phyloP scores from a whole-genome alignment of 441 rosid species.

The Geranium incanum region DNA sequence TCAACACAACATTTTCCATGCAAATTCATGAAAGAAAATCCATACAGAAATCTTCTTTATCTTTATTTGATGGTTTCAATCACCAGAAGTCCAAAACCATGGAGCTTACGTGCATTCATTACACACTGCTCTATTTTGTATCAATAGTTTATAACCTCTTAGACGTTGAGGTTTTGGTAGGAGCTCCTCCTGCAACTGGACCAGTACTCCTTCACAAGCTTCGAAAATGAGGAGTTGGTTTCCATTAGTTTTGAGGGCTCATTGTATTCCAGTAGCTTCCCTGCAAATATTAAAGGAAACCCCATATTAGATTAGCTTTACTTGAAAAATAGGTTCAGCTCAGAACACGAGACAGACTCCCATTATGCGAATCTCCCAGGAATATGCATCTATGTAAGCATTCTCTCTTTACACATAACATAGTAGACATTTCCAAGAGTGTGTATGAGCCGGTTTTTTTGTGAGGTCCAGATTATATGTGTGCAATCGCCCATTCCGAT shows the following conservation, averaged over 20 bases:
- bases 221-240: conserved; percentile 63
- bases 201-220: conserved; percentile 85
- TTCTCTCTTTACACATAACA: too few relatives aligned
- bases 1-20: too few relatives aligned
- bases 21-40: too few relatives aligned
- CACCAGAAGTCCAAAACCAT: not conserved
- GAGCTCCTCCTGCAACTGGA: conserved; percentile 42
- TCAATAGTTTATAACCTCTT: not conserved
- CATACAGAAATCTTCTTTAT: too few relatives aligned
- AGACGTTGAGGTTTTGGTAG: not conserved
- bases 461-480: too few relatives aligned
- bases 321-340: too few relatives aligned
- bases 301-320: not conserved
- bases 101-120: not conserved
- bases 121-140: not conserved
- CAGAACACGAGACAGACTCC: too few relatives aligned
- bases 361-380: too few relatives aligned
- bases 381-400: too few relatives aligned
- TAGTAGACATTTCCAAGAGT: too few relatives aligned
- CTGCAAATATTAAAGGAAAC: conserved; percentile 28
- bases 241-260: conserved; percentile 70
- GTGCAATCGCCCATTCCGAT: too few relatives aligned
- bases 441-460: too few relatives aligned
- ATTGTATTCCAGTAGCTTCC: conserved; percentile 59
- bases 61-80: not conserved